These are phyloP conservation scores for Rutstroemia sp. DNA, from an alignment of 2,329 filamentous ascomycete genomes.

Conservation along the genomic window DNA sequence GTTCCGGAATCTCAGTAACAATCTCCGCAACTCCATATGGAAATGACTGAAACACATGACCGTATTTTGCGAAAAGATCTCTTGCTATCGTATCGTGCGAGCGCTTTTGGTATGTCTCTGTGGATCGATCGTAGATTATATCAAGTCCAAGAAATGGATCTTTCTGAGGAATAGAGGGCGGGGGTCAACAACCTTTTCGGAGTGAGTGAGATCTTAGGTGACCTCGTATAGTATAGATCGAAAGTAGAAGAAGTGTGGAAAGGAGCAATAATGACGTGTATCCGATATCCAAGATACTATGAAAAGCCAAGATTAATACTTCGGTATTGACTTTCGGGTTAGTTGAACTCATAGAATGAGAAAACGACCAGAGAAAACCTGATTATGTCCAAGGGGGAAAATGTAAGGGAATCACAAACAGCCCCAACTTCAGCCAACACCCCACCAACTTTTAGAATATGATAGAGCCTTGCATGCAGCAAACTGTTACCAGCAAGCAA, in stretches of 20 bases:
- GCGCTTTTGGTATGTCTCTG: neutral
- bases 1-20: slow-evolving; percentile 13
- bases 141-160: neutral
- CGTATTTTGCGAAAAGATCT: neutral
- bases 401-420: no score
- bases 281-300: neutral
- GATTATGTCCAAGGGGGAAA: no score
- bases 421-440: no score
- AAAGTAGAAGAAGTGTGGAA: neutral
- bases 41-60: neutral
- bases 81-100: neutral
- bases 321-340: no score
- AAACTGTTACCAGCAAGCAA: no score
- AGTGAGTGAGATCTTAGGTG: neutral
- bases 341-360: no score
- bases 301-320: neutral
- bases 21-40: neutral
- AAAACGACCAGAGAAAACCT: no score
- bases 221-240: neutral
- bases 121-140: slow-evolving; percentile 16
- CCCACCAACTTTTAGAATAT: no score
- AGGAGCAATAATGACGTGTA: neutral
- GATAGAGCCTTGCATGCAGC: no score
- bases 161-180: neutral
- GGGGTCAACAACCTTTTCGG: neutral